Conservation (phyloP, 176 grass and related monocot genomes). For the Ensete ventricosum region DNA sequence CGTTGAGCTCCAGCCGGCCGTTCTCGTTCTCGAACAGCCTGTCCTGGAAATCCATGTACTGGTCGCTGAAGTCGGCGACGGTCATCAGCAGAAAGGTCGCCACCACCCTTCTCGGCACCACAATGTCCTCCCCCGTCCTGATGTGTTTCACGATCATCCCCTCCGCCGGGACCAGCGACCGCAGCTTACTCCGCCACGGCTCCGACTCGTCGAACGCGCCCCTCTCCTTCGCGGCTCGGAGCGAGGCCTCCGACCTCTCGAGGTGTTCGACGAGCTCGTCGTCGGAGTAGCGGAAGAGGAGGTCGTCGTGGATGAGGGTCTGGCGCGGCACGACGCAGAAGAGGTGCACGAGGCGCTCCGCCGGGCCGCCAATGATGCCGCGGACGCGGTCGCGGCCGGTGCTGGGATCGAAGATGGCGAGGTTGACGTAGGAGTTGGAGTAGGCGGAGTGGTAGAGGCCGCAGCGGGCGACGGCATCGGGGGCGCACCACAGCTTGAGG, state of each 20-base stretch:
- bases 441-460: conserved; percentile 88
- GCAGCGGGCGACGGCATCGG: conserved; percentile 50
- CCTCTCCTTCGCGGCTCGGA: conserved; percentile 28
- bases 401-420: conserved; percentile 74
- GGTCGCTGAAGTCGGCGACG: conserved; percentile 66
- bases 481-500: conserved; percentile 50
- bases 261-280: conserved; percentile 44
- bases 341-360: conserved; percentile 83
- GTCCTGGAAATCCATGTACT: conserved; percentile 76
- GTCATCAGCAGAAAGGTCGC: conserved; percentile 62
- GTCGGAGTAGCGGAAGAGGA: conserved; percentile 41
- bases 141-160: conserved; percentile 50
- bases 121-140: conserved; percentile 50
- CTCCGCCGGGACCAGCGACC: conserved; percentile 33
- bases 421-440: conserved; percentile 94
- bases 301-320: conserved; percentile 46
- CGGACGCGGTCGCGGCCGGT: conserved; percentile 32
- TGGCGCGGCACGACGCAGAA: conserved; percentile 85
- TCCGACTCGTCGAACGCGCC: conserved; percentile 25
- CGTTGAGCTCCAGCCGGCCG: conserved; percentile 40
- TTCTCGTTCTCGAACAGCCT: conserved; percentile 44
- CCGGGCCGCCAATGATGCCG: conserved; percentile 27
- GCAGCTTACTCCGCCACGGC: conserved; percentile 58
- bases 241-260: conserved; percentile 22
- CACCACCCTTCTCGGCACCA: conserved; percentile 34